Conservation (phyloP, 768 basidiomycete genomes). For the Collybiopsis confluens region DNA sequence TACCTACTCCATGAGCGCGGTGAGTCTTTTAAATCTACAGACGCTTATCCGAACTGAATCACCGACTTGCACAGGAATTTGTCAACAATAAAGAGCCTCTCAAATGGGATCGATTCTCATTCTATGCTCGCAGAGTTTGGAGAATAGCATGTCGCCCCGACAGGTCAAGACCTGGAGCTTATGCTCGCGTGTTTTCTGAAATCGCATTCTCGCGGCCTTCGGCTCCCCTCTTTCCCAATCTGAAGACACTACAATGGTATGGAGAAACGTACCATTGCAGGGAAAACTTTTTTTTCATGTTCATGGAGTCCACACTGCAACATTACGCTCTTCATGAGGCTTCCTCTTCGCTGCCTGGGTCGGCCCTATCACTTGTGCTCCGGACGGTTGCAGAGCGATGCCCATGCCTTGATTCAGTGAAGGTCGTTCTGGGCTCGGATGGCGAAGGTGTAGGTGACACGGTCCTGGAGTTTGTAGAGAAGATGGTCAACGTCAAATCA, state of each 20-base stretch:
- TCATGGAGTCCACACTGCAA: not conserved
- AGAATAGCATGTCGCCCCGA: not conserved
- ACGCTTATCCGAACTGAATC: no score
- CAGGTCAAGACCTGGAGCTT: not conserved
- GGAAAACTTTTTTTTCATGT: not conserved
- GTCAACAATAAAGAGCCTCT: not conserved
- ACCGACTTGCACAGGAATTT: not conserved
- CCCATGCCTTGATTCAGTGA: not conserved
- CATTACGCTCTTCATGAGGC: not conserved
- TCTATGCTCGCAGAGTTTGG: not conserved
- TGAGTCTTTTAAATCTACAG: no score
- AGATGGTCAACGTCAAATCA: not conserved
- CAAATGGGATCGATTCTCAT: not conserved
- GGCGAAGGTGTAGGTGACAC: not conserved
- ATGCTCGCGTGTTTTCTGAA: not conserved
- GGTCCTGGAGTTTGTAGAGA: not conserved
- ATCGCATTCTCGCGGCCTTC: not conserved
- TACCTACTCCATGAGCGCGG: no score
- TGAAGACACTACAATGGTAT: not conserved
- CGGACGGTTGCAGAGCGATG: not conserved
- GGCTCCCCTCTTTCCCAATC: not conserved
- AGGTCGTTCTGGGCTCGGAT: not conserved
- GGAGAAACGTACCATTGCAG: not conserved
- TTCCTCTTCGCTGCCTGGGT: not conserved
- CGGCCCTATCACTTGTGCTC: not conserved